Evolutionary conservation across 164 flowering plant species (phyloP), one percentile per base, ranked within the genome.

Genomic region (Echeveria elegans): DNA sequence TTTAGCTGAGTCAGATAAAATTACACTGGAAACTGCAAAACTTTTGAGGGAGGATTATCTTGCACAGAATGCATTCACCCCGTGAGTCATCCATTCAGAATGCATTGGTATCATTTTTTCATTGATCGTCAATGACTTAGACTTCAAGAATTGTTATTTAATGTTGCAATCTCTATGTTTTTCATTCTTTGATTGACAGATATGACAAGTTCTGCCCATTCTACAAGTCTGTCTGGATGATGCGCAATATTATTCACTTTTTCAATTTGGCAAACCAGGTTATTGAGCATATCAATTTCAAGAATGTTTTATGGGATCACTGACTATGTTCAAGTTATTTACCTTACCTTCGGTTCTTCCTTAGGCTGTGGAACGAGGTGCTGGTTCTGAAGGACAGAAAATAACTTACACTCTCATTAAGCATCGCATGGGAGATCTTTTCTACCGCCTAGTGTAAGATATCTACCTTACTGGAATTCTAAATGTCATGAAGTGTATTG

Each of bases 181-280:
- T 14, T 45, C 43, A 72, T 70, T 8, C 45, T 40, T 14, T 23
- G 68, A 73, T 32, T 63, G 50, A 67, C 89, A 92, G 97, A 66
- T 95, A 92, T 72, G 99, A 95, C 69, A 95, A 90, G 38, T 95
- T 86, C 77, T 95, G 99, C 71, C 97, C 97, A 43, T 95, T 92
- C 82, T 92, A 95, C 88, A 92, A 92, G 82, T 89, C 96, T 47
- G 97, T 95, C 34, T 95, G 97, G 97, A 95, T 95, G 97, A 92
- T 91, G 96, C 92, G 97, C 73, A 95, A 95, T 75, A 91, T 92
- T 45, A 90, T 95, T 72, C 97, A 88, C 77, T 91, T 87, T 84
- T 85, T 79, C 63, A 84, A 87, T 70, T 76, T 95, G 88, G 97
- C 99, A 66, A 95, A 95, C 77, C 97, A 92, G 96, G 99, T 87